A percentile compares a stretch with the other conserved stretches of the same genome.
Evolutionary conservation across 805 yeast genomes (phyloP).

Genomic region (Lachancea quebecensis): DNA sequence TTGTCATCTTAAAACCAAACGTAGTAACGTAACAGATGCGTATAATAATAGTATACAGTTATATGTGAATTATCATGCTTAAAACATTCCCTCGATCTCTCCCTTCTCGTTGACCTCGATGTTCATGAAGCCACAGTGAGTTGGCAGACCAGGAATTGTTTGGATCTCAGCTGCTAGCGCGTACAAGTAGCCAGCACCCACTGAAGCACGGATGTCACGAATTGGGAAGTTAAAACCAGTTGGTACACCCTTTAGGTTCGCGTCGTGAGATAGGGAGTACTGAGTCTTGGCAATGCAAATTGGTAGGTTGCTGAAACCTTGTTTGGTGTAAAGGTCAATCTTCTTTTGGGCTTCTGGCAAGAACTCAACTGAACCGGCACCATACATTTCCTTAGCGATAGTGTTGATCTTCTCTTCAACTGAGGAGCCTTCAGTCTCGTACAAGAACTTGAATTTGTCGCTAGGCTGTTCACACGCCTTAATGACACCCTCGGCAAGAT

Average conservation of each 20-base stretch:
- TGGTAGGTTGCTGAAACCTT: conserved; percentile 73
- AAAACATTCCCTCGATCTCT: conserved; percentile 76
- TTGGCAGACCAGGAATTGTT: conserved; percentile 82
- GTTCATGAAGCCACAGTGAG: conserved; percentile 81
- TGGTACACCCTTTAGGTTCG: conserved; percentile 77
- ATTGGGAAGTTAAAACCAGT: conserved; percentile 73
- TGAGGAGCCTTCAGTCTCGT: conserved; percentile 47
- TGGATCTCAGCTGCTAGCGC: conserved; percentile 82
- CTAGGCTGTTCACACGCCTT: conserved; percentile 44
- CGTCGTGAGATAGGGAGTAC: conserved; percentile 78
- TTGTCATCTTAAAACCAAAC: no score
- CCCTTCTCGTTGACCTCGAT: conserved; percentile 77
- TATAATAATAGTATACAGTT: background rate
- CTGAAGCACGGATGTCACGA: conserved; percentile 68
- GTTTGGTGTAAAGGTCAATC: conserved; percentile 58
- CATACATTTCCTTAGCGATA: conserved; percentile 72
- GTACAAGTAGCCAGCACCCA: conserved; percentile 81
- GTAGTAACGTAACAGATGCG: no score
- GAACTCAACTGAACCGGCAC: conserved; percentile 66
- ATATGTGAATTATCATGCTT: conserved; percentile 8
- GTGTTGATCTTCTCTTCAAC: conserved; percentile 62
- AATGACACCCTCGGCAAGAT: conserved; percentile 64
- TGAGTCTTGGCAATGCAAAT: conserved; percentile 84
- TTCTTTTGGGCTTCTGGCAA: conserved; percentile 63
- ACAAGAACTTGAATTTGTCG: conserved; percentile 45